phyloP scores from a whole-genome alignment of 176 grass and related monocot species.

The Aegilops sharonensis region DNA sequence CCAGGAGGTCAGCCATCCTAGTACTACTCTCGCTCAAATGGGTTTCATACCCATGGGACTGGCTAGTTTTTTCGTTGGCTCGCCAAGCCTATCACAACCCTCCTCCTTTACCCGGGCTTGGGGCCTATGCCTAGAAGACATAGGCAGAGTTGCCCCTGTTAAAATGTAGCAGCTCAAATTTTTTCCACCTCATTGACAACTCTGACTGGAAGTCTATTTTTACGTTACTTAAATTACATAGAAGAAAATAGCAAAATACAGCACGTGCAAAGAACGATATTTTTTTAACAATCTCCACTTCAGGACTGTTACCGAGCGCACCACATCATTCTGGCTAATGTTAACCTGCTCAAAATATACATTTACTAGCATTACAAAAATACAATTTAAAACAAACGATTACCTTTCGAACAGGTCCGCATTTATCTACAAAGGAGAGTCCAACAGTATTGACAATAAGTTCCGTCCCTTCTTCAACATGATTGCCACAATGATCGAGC shows the following conservation, averaged over 20 bases:
- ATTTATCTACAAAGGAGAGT: conserved; percentile 28
- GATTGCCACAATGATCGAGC: conserved; percentile 30
- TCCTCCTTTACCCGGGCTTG: too few relatives aligned
- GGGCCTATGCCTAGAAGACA: too few relatives aligned
- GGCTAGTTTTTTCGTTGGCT: too few relatives aligned
- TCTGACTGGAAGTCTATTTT: neutral
- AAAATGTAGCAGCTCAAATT: neutral
- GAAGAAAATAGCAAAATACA: neutral
- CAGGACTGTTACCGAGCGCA: neutral
- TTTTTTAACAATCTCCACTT: neutral
- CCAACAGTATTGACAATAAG: conserved; percentile 12
- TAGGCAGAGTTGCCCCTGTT: neutral
- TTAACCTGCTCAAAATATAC: too few relatives aligned
- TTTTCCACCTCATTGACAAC: neutral
- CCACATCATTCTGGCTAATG: neutral
- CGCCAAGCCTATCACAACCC: too few relatives aligned
- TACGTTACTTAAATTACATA: neutral
- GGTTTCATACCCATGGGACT: too few relatives aligned
- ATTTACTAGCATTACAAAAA: neutral
- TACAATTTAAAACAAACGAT: neutral
- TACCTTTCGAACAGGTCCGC: conserved; percentile 12
- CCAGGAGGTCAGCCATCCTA: too few relatives aligned
- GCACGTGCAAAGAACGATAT: neutral
- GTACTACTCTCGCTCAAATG: too few relatives aligned
- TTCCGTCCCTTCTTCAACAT: conserved; percentile 32